Evolutionary conservation across 441 rosid species (phyloP).

Genomic region (Aleurites moluccanus): DNA sequence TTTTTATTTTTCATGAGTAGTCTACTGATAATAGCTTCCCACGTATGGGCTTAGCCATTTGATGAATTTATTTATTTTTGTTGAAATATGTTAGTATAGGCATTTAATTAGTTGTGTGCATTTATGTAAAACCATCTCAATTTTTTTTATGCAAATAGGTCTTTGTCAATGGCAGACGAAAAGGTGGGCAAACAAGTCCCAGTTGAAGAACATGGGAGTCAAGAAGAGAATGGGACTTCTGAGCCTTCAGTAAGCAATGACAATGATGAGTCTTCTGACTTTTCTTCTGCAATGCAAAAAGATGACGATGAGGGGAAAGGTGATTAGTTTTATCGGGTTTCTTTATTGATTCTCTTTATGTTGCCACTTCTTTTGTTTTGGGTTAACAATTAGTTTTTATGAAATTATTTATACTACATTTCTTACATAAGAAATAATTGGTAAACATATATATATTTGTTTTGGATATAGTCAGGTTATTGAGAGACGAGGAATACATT

Average conservation of each 20-base stretch:
- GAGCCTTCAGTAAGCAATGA: slow-evolving; percentile 42
- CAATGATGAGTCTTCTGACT: slow-evolving; percentile 38
- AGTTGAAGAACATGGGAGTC: slow-evolving; percentile 39
- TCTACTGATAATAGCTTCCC: background rate
- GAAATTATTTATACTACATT: background rate
- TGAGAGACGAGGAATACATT: background rate
- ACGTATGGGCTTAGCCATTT: background rate
- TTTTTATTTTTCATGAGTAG: background rate
- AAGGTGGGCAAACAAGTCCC: slow-evolving; percentile 35
- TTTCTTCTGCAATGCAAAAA: slow-evolving; percentile 30
- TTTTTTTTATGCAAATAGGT: slow-evolving; percentile 17
- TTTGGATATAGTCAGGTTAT: background rate
- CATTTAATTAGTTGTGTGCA: background rate
- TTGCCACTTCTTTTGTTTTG: background rate
- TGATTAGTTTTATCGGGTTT: slow-evolving; percentile 21
- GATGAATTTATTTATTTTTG: background rate
- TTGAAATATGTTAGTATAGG: background rate
- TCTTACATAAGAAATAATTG: background rate
- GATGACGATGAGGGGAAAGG: slow-evolving; percentile 65
- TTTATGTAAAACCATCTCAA: background rate
- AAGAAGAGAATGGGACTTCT: slow-evolving; percentile 40
- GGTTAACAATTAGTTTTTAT: background rate
- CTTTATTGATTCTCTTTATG: background rate
- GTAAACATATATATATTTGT: background rate
- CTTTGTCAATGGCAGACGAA: slow-evolving; percentile 47